Evolutionary conservation across 345 rosid genomes (phyloP), one percentile per base, ranked within the genome.

Genomic region (Passiflora organensis): DNA sequence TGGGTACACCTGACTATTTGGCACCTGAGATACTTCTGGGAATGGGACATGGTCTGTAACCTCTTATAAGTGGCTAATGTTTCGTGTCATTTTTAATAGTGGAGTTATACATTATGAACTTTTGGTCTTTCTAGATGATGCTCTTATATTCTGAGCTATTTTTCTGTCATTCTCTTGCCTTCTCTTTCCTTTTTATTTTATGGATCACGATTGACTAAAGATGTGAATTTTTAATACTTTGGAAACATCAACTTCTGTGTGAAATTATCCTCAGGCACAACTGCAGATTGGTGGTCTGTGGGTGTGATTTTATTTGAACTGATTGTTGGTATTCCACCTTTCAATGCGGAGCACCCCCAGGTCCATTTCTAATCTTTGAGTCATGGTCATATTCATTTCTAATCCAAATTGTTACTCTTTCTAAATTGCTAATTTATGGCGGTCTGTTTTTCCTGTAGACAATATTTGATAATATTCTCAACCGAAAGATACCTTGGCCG

Each of bases 251-350:
- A 51, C 42, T 39, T 6, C 37, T 32, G 53, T 58, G 15, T 56
- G 28, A 25, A 55, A 60, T 67, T 55, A 65, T 69, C 32, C 36
- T 67, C 90, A 94, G 99, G 89, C 67, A 81, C 86, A 72, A 83
- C 93, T 57, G 99, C 99, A 5, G 99, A 94, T 83, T 94, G 99
- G 99, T 94, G 99, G 99, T 94, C 99, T 50, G 97, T 94, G 58
- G 99, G 97, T 39, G 76, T 94, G 76, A 78, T 94, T 77, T 73
- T 89, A 51, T 94, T 87, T 72, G 99, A 94, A 59, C 59, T 89
- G 72, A 82, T 94, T 62, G 95, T 94, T 55, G 99, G 99, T 59
- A 89, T 89, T 71, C 99, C 99, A 51, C 99, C 99, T 43, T 94
- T 94, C 64, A 94, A 87, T 72, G 99, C 99, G 1, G 99, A 94